Conservation (phyloP, 2,329 filamentous ascomycete genomes). For the Graphilbum ipis-grandicollis region DNA sequence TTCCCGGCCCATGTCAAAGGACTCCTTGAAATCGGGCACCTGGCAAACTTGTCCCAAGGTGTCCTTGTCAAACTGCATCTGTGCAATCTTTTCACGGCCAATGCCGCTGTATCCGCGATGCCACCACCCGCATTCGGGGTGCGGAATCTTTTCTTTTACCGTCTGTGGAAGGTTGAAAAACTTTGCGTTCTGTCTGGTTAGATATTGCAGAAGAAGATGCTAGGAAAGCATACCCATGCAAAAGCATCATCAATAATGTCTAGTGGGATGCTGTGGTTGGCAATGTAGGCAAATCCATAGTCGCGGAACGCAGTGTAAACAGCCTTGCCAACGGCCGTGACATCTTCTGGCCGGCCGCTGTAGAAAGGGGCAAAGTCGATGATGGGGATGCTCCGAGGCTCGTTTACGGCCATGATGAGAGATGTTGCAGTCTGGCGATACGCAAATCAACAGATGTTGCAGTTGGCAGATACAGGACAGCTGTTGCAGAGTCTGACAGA, state of each 20-base stretch:
- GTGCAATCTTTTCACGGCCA: slow-evolving; percentile 19
- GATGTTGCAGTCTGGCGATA: too few relatives aligned
- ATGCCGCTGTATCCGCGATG: slow-evolving; percentile 19
- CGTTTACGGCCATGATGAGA: too few relatives aligned
- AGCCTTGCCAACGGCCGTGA: slow-evolving; percentile 3
- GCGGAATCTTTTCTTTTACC: slow-evolving; percentile 17
- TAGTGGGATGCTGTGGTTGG: slow-evolving; percentile 17
- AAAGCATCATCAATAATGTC: slow-evolving; percentile 21
- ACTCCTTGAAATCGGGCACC: slow-evolving; percentile 21
- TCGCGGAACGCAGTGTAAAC: slow-evolving; percentile 14
- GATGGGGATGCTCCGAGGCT: slow-evolving; percentile 7
- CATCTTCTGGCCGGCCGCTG: slow-evolving; percentile 1
- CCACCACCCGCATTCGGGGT: slow-evolving; percentile 18
- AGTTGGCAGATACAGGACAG: too few relatives aligned
- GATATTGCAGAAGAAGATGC: slow-evolving; percentile 1
- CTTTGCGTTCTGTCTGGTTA: neutral
- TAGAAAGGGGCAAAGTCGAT: slow-evolving; percentile 7
- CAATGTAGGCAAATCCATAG: slow-evolving; percentile 17
- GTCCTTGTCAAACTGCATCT: slow-evolving; percentile 16
- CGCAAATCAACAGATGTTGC: too few relatives aligned
- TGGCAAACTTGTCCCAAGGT: slow-evolving; percentile 8
- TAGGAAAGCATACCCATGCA: slow-evolving; percentile 11
- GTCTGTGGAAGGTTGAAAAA: slow-evolving; percentile 17
- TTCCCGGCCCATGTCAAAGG: slow-evolving; percentile 20
- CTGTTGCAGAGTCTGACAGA: too few relatives aligned